Evolutionary conservation across 176 grass and related monocot genomes (phyloP).

Genomic region (Avena sativa): DNA sequence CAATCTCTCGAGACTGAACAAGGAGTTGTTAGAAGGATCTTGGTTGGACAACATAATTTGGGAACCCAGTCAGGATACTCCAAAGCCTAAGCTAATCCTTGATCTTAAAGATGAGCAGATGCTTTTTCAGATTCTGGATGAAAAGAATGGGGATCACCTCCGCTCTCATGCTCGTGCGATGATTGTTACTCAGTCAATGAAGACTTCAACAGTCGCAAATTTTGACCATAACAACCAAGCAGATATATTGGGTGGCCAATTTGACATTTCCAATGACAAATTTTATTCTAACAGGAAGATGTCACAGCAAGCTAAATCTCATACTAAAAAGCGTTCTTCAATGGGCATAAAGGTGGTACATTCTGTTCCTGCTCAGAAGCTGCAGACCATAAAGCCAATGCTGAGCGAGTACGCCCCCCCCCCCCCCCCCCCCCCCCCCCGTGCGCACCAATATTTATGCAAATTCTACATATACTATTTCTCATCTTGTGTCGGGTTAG

Average conservation of each 20-base stretch:
- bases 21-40: constrained; percentile 79
- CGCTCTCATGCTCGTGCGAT: constrained; percentile 89
- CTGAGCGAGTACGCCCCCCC: constrained; percentile 77
- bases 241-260: constrained; percentile 55
- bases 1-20: constrained; percentile 74
- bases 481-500: constrained; percentile 24
- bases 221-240: constrained; percentile 60
- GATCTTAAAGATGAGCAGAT: constrained; percentile 96
- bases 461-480: constrained; percentile 34
- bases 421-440: background rate
- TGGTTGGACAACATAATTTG: constrained; percentile 94
- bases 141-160: constrained; percentile 74
- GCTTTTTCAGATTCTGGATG: constrained; percentile 94
- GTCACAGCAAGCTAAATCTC: constrained; percentile 86
- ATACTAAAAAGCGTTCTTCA: constrained; percentile 82
- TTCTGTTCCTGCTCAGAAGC: constrained; percentile 87
- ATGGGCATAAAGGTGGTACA: constrained; percentile 84
- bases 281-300: constrained; percentile 90
- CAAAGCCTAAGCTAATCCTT: constrained; percentile 89
- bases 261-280: constrained; percentile 78
- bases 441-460: background rate
- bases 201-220: constrained; percentile 63
- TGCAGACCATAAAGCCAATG: constrained; percentile 91
- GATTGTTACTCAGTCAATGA: constrained; percentile 64
- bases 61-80: constrained; percentile 62